phyloP scores from a whole-genome alignment of 2,329 filamentous ascomycete genomes.

The Sporothrix globosa region DNA sequence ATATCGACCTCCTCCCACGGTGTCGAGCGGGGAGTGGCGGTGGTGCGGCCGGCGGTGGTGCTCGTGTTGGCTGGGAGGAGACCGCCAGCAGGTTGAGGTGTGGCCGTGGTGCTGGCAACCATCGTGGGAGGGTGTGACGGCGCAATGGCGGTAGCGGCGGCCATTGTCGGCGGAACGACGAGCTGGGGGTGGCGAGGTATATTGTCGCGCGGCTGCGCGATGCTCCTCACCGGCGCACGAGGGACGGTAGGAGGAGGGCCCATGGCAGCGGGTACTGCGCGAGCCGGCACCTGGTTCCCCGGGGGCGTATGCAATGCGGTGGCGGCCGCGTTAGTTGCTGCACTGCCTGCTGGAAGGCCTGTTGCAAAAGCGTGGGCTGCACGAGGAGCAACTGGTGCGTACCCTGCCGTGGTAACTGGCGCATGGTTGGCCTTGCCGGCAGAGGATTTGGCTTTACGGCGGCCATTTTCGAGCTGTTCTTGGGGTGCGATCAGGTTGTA shows the following conservation, averaged over 20 bases:
- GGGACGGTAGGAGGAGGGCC: neutral
- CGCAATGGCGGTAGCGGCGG: no score
- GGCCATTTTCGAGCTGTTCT: no score
- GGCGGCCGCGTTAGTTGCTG: neutral
- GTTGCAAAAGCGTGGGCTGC: neutral
- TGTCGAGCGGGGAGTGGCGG: neutral
- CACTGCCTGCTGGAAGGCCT: neutral
- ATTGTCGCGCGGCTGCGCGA: neutral
- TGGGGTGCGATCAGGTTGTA: no score
- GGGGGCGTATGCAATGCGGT: no score
- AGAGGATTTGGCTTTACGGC: no score
- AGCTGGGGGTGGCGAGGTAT: no score
- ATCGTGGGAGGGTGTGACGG: no score
- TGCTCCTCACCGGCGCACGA: neutral
- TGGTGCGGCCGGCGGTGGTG: neutral
- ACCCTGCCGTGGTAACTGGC: no score
- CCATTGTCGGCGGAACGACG: no score
- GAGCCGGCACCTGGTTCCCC: no score
- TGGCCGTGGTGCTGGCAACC: neutral
- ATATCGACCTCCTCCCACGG: constrained; percentile 23
- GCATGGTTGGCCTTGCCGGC: neutral
- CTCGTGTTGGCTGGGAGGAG: no score
- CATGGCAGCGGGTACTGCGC: neutral
- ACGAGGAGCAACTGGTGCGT: no score
- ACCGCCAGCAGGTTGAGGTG: neutral